Evolutionary conservation across 164 flowering plant species (phyloP), one percentile per base, ranked within the genome.

Genomic region (Annona squamosa): DNA sequence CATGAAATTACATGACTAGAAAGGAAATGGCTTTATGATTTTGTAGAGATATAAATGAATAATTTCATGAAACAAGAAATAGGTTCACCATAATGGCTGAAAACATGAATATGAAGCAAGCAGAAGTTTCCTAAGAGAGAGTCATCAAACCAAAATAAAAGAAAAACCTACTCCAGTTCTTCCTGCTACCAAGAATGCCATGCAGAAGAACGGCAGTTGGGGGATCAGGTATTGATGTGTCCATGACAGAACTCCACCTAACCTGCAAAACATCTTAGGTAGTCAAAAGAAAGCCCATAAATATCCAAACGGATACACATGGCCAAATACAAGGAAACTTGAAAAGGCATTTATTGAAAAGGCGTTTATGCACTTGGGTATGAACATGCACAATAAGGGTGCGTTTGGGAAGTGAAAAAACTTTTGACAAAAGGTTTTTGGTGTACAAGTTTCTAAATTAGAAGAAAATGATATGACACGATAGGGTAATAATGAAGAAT

Each of bases 151-250:
- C 18, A 7, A 18, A 44, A 63, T 9, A 42, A 4, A 71, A 4
- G 67, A 67, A 63, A 26, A 64, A 78, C 89, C 13, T 76, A 95
- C 99, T 98, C 99, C 99, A 95, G 75, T 95, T 95, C 78, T 95
- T 95, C 83, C 97, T 81, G 86, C 97, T 74, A 66, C 99, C 99
- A 56, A 95, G 83, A 80, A 95, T 95, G 18, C 99, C 99, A 84
- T 95, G 99, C 68, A 95, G 79, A 75, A 95, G 94, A 75, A 92
- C 93, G 81, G 99, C 98, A 63, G 96, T 95, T 67, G 98, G 99
- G 46, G 89, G 87, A 71, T 92, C 93, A 45, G 90, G 85, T 63
- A 71, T 66, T 67, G 91, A 76, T 63, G 82, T 88, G 68, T 85
- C 89, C 79, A 76, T 72, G 46, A 78, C 78, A 71, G 87, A 88